Evolutionary conservation across 192 early-diverging fungal species (phyloP).

Genomic region (Blastocladiella britannica): DNA sequence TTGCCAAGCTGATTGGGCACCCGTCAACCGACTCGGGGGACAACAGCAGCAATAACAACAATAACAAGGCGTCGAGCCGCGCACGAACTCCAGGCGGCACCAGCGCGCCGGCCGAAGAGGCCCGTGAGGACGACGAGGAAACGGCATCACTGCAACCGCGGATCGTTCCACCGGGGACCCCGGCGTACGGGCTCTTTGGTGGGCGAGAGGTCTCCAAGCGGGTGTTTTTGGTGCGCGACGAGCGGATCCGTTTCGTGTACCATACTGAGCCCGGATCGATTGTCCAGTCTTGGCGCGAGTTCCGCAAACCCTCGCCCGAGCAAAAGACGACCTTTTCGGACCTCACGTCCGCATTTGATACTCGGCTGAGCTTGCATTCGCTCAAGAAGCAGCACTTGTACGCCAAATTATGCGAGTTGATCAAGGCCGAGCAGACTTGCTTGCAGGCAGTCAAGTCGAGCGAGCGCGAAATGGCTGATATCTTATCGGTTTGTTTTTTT

Average conservation of each 20-base stretch:
- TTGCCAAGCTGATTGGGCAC: no score
- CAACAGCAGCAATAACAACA: no score
- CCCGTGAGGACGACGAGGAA: no score
- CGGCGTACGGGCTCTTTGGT: no score
- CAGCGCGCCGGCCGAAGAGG: no score
- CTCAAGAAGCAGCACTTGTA: constrained; percentile 32
- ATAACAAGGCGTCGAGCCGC: no score
- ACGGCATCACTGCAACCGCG: no score
- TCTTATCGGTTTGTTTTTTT: no score
- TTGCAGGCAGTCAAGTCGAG: constrained; percentile 22
- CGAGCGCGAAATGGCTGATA: constrained; percentile 25
- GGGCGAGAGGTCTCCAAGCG: constrained; percentile 1
- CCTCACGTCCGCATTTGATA: constrained; percentile 12
- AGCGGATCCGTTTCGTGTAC: constrained; percentile 25
- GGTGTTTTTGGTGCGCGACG: constrained; percentile 1
- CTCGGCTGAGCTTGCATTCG: constrained; percentile 21
- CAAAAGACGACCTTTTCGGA: constrained; percentile 25
- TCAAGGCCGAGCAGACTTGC: constrained; percentile 21
- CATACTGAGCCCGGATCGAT: constrained; percentile 25
- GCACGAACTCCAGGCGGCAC: no score
- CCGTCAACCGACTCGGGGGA: no score
- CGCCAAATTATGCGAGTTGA: constrained; percentile 20
- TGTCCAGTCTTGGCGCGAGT: constrained; percentile 27
- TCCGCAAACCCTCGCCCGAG: constrained; percentile 27
- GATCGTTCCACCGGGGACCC: no score